Evolutionary conservation across 2,329 filamentous ascomycete species (phyloP).

Genomic region (Sporothrix mexicana): DNA sequence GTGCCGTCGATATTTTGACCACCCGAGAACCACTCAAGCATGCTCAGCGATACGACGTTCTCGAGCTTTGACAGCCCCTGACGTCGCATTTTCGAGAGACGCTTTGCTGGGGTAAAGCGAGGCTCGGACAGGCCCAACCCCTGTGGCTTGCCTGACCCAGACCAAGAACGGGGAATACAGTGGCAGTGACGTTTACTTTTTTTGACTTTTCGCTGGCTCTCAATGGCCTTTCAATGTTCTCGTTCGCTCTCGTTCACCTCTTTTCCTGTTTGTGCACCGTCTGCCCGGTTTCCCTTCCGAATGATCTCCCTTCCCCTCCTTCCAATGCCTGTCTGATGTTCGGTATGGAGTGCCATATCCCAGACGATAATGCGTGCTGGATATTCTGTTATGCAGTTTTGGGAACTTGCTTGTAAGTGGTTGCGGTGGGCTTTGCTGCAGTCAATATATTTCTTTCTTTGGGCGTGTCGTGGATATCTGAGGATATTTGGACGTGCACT

Average conservation of each 20-base stretch:
- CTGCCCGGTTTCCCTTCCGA: slow-evolving; percentile 25
- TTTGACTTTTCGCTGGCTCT: slow-evolving; percentile 1
- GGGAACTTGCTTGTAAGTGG: neutral
- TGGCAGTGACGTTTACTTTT: slow-evolving; percentile 1
- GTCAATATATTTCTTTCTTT: neutral
- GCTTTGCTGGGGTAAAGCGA: neutral
- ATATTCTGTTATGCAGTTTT: slow-evolving; percentile 17
- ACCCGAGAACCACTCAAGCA: too few relatives aligned
- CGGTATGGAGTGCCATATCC: slow-evolving; percentile 15
- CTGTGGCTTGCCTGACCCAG: slow-evolving; percentile 12
- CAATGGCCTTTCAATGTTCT: neutral
- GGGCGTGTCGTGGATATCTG: neutral
- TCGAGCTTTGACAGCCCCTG: slow-evolving; percentile 13
- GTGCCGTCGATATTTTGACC: neutral
- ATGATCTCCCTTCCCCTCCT: slow-evolving; percentile 9
- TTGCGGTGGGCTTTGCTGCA: slow-evolving; percentile 11
- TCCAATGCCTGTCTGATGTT: slow-evolving; percentile 25
- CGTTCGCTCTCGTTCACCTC: neutral
- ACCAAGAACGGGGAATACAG: slow-evolving; percentile 8
- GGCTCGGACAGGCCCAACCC: slow-evolving; percentile 11
- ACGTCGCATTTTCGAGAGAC: slow-evolving; percentile 19
- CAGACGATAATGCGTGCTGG: slow-evolving; percentile 5
- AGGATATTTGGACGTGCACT: neutral
- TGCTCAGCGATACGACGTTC: too few relatives aligned
- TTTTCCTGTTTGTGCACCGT: slow-evolving; percentile 1